phyloP scores from a whole-genome alignment of 2,329 filamentous ascomycete species.

The Pestalotiopsis sp. region DNA sequence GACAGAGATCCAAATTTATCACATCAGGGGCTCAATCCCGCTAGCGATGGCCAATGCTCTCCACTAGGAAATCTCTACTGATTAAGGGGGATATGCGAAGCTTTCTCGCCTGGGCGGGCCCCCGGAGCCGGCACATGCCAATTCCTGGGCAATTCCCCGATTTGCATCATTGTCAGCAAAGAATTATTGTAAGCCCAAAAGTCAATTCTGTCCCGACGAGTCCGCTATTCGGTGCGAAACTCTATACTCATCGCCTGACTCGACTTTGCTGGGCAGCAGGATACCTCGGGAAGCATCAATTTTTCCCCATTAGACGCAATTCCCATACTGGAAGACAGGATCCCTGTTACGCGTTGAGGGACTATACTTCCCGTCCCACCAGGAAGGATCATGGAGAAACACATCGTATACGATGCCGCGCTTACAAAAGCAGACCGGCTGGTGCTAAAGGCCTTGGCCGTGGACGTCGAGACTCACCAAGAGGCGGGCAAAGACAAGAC shows the following conservation, averaged over 20 bases:
- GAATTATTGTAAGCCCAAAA: no score
- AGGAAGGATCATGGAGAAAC: slow-evolving; percentile 10
- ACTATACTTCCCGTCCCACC: background rate
- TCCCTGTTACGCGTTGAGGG: background rate
- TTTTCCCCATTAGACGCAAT: background rate
- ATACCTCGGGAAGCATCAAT: no score
- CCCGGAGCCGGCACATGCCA: no score
- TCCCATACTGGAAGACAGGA: background rate
- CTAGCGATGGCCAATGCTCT: slow-evolving; percentile 1
- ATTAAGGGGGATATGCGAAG: slow-evolving; percentile 7
- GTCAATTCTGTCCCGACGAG: no score
- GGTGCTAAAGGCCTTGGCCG: slow-evolving; percentile 11
- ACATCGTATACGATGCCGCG: slow-evolving; percentile 12
- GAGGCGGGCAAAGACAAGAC: background rate
- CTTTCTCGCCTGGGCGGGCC: background rate
- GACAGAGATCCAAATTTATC: background rate
- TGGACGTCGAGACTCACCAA: background rate
- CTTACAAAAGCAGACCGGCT: slow-evolving; percentile 14
- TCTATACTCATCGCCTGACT: no score
- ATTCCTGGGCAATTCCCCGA: no score
- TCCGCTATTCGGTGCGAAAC: no score
- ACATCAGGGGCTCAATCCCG: background rate
- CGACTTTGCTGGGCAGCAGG: no score
- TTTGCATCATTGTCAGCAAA: no score
- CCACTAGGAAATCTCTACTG: slow-evolving; percentile 7